Percentiles rank a stretch among this genome's conserved stretches.
Evolutionary conservation across 2,329 filamentous ascomycete genomes (phyloP).

Genomic region (Aspergillus neotritici): DNA sequence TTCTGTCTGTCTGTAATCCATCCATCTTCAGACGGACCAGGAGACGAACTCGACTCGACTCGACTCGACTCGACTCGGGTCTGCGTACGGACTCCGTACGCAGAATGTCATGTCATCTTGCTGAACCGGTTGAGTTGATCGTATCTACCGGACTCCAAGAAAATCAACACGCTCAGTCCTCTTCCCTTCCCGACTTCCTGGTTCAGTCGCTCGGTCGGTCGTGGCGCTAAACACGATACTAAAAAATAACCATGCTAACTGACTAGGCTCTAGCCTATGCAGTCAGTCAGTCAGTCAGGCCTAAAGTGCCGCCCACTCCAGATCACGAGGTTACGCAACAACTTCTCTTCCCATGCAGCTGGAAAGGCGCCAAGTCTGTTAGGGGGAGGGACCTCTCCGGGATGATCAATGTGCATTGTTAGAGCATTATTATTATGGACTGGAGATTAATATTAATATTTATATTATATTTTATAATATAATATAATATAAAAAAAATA

Average conservation of each 20-base stretch:
- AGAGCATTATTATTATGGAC: background rate
- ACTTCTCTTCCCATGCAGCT: slow-evolving; percentile 14
- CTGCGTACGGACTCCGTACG: too few species aligned
- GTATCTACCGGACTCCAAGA: too few species aligned
- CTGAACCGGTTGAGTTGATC: too few species aligned
- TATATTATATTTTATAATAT: too few species aligned
- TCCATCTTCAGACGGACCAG: slow-evolving; percentile 1
- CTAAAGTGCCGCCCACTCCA: slow-evolving; percentile 10
- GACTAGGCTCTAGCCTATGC: slow-evolving; percentile 13
- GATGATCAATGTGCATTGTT: slow-evolving; percentile 13
- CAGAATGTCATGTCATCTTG: too few species aligned
- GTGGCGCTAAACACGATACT: background rate
- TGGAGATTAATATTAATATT: too few species aligned
- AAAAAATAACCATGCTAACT: too few species aligned
- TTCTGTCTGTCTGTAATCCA: slow-evolving; percentile 15
- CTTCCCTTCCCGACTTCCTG: slow-evolving; percentile 8
- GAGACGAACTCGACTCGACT: too few species aligned
- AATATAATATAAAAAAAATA: too few species aligned
- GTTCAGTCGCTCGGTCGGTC: slow-evolving; percentile 7
- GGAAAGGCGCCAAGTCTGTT: slow-evolving; percentile 10
- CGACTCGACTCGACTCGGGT: too few species aligned
- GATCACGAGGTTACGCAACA: slow-evolving; percentile 20
- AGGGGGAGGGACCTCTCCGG: slow-evolving; percentile 12
- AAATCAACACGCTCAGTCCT: too few species aligned
- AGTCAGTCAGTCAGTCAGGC: slow-evolving; percentile 4